These are phyloP conservation scores for Crotalaria pallida DNA, from an alignment of 306 rosid genomes.

Conservation along the genomic window DNA sequence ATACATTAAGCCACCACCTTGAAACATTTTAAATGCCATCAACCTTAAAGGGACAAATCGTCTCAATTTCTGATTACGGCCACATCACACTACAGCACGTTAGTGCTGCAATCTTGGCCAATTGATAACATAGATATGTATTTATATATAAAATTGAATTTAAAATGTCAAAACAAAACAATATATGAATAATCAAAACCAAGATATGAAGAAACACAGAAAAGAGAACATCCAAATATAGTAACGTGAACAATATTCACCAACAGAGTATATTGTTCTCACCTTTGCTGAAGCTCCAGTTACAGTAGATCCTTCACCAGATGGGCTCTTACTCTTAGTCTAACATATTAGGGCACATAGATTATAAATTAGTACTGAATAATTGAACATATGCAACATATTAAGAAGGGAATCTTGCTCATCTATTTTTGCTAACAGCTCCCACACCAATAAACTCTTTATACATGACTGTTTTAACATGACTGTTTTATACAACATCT, in stretches of 20 bases:
- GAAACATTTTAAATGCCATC: constrained; percentile 2
- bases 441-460: not conserved
- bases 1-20: not conserved
- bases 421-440: not conserved
- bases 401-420: not conserved
- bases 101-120: too few relatives aligned
- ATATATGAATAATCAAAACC: not conserved
- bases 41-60: not conserved
- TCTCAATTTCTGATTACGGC: not conserved
- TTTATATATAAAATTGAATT: not conserved
- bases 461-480: too few relatives aligned
- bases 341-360: constrained; percentile 8
- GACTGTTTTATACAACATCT: too few relatives aligned
- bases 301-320: constrained; percentile 50
- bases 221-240: not conserved
- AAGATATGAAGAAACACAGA: not conserved
- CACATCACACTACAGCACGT: too few relatives aligned
- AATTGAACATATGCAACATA: not conserved
- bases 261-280: constrained; percentile 9
- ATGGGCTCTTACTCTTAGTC: constrained; percentile 39
- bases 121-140: not conserved
- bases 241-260: not conserved
- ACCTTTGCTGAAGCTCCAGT: constrained; percentile 47
- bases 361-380: not conserved
- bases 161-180: not conserved